phyloP scores from a whole-genome alignment of 352 stramenopile genomes.

The Pythium monospermum region DNA sequence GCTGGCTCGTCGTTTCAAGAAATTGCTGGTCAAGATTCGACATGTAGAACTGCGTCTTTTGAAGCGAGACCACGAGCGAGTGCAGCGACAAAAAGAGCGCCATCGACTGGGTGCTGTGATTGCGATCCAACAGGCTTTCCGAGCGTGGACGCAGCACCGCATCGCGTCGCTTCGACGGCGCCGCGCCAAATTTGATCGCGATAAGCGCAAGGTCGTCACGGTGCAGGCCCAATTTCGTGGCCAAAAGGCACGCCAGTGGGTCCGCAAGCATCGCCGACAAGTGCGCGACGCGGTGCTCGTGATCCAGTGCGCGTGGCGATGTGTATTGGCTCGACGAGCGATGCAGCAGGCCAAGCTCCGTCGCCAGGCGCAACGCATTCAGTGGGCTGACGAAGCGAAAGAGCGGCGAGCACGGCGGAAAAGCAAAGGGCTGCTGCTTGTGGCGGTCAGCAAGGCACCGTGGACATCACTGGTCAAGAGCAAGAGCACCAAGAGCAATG shows the following conservation, averaged over 20 bases:
- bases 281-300: constrained; percentile 23
- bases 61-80: constrained; percentile 9
- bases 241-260: constrained; percentile 26
- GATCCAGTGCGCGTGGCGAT: constrained; percentile 54
- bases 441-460: not conserved
- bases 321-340: constrained; percentile 24
- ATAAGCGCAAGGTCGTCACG: constrained; percentile 48
- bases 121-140: constrained; percentile 38
- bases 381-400: not conserved
- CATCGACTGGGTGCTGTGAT: constrained; percentile 33
- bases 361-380: constrained; percentile 20
- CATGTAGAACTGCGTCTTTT: constrained; percentile 11
- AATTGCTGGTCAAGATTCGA: constrained; percentile 37
- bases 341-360: constrained; percentile 16
- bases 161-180: constrained; percentile 33
- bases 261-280: constrained; percentile 15
- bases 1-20: constrained; percentile 25
- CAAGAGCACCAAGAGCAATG: constrained; percentile 10
- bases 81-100: constrained; percentile 5
- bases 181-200: constrained; percentile 53
- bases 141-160: constrained; percentile 30
- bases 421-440: not conserved
- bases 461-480: not conserved
- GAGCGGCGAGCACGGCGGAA: constrained; percentile 1
- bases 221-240: constrained; percentile 53